Conservation (phyloP, 2,329 filamentous ascomycete genomes). For the Bipolaris cookei region DNA sequence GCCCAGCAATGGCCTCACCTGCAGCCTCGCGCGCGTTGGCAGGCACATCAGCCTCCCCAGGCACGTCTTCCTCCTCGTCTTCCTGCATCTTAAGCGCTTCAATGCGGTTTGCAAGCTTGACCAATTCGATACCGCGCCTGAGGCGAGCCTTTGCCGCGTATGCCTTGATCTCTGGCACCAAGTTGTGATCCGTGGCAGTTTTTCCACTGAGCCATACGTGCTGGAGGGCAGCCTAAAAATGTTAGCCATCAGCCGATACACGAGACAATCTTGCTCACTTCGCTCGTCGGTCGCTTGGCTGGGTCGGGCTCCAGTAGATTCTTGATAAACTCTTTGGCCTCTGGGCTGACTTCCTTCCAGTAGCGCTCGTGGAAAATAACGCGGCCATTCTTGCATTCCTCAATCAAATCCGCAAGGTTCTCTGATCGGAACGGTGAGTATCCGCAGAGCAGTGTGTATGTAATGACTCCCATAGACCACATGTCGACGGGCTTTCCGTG, state of each 20-base stretch:
- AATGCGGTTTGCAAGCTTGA: slow-evolving; percentile 95
- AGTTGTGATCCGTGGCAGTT: slow-evolving; percentile 92
- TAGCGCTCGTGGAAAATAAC: slow-evolving; percentile 97
- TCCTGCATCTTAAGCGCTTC: slow-evolving; percentile 92
- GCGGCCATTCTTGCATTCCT: slow-evolving; percentile 83
- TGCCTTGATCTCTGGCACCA: slow-evolving; percentile 94
- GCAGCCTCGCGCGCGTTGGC: slow-evolving; percentile 67
- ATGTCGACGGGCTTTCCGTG: slow-evolving; percentile 99
- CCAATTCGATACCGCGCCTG: slow-evolving; percentile 90
- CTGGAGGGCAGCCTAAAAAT: slow-evolving; percentile 70
- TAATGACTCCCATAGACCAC: slow-evolving; percentile 99
- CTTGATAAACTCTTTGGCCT: slow-evolving; percentile 94
- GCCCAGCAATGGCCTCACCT: slow-evolving; percentile 49
- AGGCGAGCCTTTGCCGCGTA: slow-evolving; percentile 92
- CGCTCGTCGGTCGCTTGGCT: slow-evolving; percentile 76
- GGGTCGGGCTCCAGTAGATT: slow-evolving; percentile 79
- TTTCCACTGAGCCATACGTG: slow-evolving; percentile 91
- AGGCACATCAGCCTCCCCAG: slow-evolving; percentile 65
- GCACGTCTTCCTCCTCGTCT: slow-evolving; percentile 77
- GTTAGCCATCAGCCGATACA: slow-evolving; percentile 19
- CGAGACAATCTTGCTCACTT: slow-evolving; percentile 58
- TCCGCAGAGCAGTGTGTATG: slow-evolving; percentile 95
- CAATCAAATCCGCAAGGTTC: slow-evolving; percentile 88
- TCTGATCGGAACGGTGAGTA: slow-evolving; percentile 98
- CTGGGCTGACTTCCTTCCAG: slow-evolving; percentile 95